phyloP scores from a whole-genome alignment of 257 asterid genomes.

The Scutellaria barbata region DNA sequence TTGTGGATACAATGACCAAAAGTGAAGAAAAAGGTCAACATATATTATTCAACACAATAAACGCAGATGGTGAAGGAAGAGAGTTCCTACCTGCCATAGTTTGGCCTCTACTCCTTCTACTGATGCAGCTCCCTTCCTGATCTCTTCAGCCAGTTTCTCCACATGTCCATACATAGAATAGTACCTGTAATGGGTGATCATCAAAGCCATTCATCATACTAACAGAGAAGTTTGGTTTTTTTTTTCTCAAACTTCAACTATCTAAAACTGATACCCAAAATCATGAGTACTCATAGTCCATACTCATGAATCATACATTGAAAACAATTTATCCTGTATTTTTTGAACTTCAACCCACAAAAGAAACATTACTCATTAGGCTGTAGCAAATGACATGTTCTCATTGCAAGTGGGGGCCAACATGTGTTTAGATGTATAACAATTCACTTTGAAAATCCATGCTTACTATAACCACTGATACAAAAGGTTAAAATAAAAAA shows the following conservation, averaged over 20 bases:
- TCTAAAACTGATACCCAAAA: neutral
- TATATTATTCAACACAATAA: neutral
- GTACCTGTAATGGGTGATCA: constrained; percentile 49
- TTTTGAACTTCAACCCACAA: neutral
- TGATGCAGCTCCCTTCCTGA: constrained; percentile 77
- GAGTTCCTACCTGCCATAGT: constrained; percentile 70
- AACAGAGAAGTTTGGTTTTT: neutral
- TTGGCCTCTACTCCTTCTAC: constrained; percentile 86
- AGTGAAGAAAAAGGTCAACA: neutral
- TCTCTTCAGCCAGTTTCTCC: constrained; percentile 86
- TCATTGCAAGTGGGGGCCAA: neutral
- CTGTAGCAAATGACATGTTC: neutral
- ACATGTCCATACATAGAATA: constrained; percentile 88
- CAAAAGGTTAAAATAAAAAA: neutral
- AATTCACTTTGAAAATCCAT: constrained; percentile 3
- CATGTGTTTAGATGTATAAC: constrained; percentile 1
- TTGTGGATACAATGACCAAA: neutral
- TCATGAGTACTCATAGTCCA: neutral
- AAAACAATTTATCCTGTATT: neutral
- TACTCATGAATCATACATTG: neutral
- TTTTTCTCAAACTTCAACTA: neutral
- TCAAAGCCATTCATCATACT: constrained; percentile 1
- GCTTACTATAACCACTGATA: neutral
- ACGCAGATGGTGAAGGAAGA: constrained; percentile 14
- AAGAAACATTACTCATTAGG: neutral